Base-by-base conservation (phyloP, 768 basidiomycete genomes). In the Kwoniella bestiolae region DNA sequence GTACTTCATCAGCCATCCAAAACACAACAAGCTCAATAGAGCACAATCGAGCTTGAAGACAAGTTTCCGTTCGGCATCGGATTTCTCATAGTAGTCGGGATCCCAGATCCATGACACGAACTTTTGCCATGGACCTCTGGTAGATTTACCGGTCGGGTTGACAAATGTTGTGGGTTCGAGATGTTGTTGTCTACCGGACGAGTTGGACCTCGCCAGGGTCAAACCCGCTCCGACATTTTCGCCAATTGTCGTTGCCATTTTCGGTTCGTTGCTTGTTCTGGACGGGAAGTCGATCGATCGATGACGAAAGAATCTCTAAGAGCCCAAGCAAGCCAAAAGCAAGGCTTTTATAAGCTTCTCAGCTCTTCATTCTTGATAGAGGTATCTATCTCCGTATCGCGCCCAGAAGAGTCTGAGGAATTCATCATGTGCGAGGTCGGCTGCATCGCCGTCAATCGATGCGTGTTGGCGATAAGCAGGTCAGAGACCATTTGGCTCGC, bases 51-150 rank as follows among this genome's bases (percentile, higher is more conserved):
- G 59, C 50, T 68, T 70, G 63, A 44, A 55, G 8, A 73, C 63
- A 44, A 70, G 63, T n/a, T 28, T 21, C 18, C 72, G 44, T 51
- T 73, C 72, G 12, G 51, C 69, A 16, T 46, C 31, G 12, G 66
- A 61, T 56, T 73, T 73, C n/a, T 69, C 58, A 41, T 68, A 68
- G 28, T 50, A 66, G 51, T 72, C 70, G 49, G 57, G 23, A 47
- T 61, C 60, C 49, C 60, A 61, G 31, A 61, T 56, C 35, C 32
- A 46, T 4, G 63, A 56, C 14, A 52, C 53, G 41, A 56, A 45
- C 25, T 45, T 56, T 29, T 47, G 55, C 57, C 57, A 59, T 35
- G 16, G 21, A 6, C 56, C 56, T 44, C 41, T 57, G 8, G 32
- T 57, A 29, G 52, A 41, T 41, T 18, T 16, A 18, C 38, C 11